These are phyloP conservation scores for Colletotrichum cereale DNA, from an alignment of 2,329 filamentous ascomycete genomes.

Conservation along the genomic window DNA sequence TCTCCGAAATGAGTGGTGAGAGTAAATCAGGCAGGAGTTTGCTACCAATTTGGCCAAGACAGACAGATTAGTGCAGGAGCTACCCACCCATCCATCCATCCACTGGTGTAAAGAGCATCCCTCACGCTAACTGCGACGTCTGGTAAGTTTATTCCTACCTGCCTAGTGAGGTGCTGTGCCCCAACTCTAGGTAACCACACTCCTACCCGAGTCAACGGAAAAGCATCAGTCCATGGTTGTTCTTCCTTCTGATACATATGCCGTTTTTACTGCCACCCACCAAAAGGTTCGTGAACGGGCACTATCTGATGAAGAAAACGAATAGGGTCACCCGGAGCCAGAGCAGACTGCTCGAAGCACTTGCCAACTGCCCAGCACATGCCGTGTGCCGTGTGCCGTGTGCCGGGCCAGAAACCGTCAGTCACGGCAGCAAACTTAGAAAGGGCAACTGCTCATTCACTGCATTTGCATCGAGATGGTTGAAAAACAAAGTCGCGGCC, in stretches of 20 bases:
- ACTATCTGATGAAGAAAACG: neutral
- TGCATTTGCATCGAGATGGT: neutral
- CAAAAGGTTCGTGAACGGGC: neutral
- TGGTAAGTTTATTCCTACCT: neutral
- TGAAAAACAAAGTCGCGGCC: neutral
- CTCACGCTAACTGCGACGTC: neutral
- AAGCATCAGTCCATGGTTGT: neutral
- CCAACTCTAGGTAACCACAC: neutral
- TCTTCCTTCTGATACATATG: neutral
- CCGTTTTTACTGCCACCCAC: neutral
- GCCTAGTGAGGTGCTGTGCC: neutral
- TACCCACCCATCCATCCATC: neutral
- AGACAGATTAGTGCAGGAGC: no score
- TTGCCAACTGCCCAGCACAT: neutral
- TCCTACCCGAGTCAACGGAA: neutral
- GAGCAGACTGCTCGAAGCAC: neutral
- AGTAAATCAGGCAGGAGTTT: neutral
- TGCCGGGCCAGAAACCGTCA: neutral
- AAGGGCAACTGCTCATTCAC: neutral
- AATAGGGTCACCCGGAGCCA: neutral
- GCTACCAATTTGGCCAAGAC: neutral
- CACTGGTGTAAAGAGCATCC: neutral
- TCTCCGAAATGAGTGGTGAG: neutral
- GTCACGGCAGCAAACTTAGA: neutral
- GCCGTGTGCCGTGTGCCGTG: neutral